A percentile compares a stretch with the other conserved stretches of the same genome.
These are phyloP conservation scores for Argentina anserina DNA, from an alignment of 306 rosid genomes.

Conservation along the genomic window DNA sequence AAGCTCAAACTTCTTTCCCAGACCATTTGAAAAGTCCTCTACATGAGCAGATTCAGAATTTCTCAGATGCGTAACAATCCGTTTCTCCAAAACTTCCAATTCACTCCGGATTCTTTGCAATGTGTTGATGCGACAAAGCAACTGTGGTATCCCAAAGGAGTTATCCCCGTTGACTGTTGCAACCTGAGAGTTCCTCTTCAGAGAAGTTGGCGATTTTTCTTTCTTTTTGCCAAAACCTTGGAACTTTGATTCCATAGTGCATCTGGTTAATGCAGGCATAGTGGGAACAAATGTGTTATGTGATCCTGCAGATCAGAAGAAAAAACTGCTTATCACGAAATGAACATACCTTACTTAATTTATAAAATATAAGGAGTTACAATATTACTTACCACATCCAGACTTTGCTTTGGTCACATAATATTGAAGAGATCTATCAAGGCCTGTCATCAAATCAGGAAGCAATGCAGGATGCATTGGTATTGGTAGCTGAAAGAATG, in stretches of 20 bases:
- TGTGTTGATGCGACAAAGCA: constrained; percentile 82
- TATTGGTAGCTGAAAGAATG: constrained; percentile 93
- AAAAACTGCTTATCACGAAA: constrained; percentile 22
- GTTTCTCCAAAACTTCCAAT: constrained; percentile 83
- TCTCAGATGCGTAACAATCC: constrained; percentile 76
- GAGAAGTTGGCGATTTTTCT: constrained; percentile 78
- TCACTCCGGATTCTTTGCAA: constrained; percentile 80
- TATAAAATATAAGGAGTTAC: constrained; percentile 12
- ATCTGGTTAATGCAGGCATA: constrained; percentile 90
- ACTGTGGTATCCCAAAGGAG: constrained; percentile 69
- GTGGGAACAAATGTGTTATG: constrained; percentile 79
- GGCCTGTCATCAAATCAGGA: constrained; percentile 88
- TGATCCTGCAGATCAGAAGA: constrained; percentile 58
- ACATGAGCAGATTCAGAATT: constrained; percentile 87
- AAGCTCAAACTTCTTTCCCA: constrained; percentile 74
- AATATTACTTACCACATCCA: constrained; percentile 72
- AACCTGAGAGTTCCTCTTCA: constrained; percentile 82
- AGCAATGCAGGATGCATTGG: constrained; percentile 94
- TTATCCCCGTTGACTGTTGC: constrained; percentile 78
- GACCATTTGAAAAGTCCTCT: constrained; percentile 85
- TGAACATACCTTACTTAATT: constrained; percentile 11
- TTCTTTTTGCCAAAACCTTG: constrained; percentile 98
- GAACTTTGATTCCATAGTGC: constrained; percentile 77
- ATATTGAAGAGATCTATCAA: constrained; percentile 88
- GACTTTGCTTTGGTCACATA: constrained; percentile 73